Evolutionary conservation across 1,139 yeast genomes (phyloP).

Genomic region (Starmera stellimalicola): DNA sequence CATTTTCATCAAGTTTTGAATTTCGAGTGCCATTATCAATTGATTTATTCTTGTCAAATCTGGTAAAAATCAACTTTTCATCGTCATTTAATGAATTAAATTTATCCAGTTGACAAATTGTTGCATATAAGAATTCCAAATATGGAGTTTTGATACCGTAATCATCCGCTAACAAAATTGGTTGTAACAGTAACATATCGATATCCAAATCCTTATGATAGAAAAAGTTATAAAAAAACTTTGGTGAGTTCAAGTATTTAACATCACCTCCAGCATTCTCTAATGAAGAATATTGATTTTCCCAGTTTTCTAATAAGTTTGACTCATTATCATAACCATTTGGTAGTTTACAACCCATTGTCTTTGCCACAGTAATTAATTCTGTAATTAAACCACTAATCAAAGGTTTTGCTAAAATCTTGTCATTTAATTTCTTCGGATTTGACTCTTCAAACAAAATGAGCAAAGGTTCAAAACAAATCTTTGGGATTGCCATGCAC

Average conservation of each 20-base stretch:
- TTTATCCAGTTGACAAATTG: constrained; percentile 57
- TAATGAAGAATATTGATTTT: constrained; percentile 25
- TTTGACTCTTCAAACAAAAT: constrained; percentile 62
- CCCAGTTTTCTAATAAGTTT: constrained; percentile 46
- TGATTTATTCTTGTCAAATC: constrained; percentile 27
- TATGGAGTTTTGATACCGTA: constrained; percentile 80
- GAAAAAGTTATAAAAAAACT: constrained; percentile 51
- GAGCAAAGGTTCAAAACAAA: constrained; percentile 69
- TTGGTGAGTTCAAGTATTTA: constrained; percentile 37
- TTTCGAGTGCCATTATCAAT: constrained; percentile 17
- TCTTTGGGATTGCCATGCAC: constrained; percentile 72
- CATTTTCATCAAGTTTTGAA: constrained; percentile 15
- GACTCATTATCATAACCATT: constrained; percentile 58
- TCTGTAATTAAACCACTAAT: constrained; percentile 73
- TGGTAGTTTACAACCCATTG: constrained; percentile 68
- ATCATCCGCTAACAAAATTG: constrained; percentile 82
- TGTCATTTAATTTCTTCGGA: constrained; percentile 48
- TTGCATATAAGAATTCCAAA: constrained; percentile 76
- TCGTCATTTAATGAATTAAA: constrained; percentile 26
- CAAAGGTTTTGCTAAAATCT: constrained; percentile 77
- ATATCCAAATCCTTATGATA: constrained; percentile 47
- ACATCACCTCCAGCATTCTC: constrained; percentile 3
- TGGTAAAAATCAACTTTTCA: constrained; percentile 29
- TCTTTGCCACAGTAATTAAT: constrained; percentile 60
- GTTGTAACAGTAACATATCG: constrained; percentile 73